phyloP scores from a whole-genome alignment of 306 rosid species.

The Cicer arietinum region DNA sequence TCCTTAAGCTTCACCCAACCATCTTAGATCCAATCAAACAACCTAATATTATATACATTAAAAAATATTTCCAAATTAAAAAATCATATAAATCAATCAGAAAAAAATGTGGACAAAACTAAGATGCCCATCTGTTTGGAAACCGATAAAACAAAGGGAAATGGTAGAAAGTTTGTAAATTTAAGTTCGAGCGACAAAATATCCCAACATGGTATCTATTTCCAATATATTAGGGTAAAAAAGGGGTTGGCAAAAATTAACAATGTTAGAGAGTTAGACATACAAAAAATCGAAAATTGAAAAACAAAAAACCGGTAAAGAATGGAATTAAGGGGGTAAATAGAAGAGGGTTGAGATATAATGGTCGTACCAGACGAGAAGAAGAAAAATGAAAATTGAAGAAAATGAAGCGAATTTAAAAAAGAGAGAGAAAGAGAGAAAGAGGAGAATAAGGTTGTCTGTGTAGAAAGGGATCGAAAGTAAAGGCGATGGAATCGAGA shows the following conservation, averaged over 20 bases:
- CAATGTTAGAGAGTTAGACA: not conserved
- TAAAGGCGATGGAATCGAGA: constrained; percentile 57
- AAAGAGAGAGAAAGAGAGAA: constrained; percentile 13
- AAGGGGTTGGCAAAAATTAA: not conserved
- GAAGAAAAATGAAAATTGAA: constrained; percentile 3
- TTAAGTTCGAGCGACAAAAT: not conserved
- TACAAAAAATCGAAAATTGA: constrained; percentile 9
- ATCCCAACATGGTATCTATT: constrained; percentile 20
- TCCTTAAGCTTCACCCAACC: constrained; percentile 40
- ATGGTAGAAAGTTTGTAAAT: constrained; percentile 6
- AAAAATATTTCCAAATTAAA: not conserved
- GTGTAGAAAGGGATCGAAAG: constrained; percentile 46
- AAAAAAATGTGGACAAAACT: constrained; percentile 14
- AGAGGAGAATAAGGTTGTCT: constrained; percentile 39
- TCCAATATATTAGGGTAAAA: not conserved
- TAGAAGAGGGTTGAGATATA: not conserved
- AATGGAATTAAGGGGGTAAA: not conserved
- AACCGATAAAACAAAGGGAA: constrained; percentile 35
- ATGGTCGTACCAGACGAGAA: constrained; percentile 44
- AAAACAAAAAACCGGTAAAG: not conserved
- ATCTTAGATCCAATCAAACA: constrained; percentile 54
- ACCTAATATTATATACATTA: constrained; percentile 16
- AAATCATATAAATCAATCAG: not conserved
- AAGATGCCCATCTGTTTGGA: not conserved
- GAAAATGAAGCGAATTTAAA: constrained; percentile 32